Percentiles rank a stretch among this genome's conserved stretches.
phyloP scores from a whole-genome alignment of 1,139 yeast species.

The Saccharomyces hybrid region DNA sequence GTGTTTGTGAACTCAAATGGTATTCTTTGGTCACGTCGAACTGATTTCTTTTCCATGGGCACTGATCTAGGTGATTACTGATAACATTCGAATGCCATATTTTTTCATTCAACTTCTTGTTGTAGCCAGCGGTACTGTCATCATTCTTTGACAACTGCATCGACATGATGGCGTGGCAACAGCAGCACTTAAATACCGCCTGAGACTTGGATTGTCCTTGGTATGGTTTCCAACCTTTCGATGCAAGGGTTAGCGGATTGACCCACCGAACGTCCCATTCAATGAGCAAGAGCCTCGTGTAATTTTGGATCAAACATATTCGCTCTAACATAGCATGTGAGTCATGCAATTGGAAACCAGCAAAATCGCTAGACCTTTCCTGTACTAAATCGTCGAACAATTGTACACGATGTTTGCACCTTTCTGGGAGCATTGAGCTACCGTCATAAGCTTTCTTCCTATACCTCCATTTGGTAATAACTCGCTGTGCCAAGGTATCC shows the following conservation, averaged over 20 bases:
- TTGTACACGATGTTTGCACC: conserved; percentile 2
- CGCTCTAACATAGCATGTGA: conserved; percentile 8
- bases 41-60: conserved; percentile 14
- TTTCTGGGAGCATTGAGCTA: not conserved
- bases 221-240: conserved; percentile 16
- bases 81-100: conserved; percentile 8
- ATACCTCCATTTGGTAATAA: conserved; percentile 5
- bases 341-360: conserved; percentile 9
- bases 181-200: conserved; percentile 9
- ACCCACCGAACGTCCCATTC: conserved; percentile 17
- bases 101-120: conserved; percentile 4
- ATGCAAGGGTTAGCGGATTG: conserved; percentile 16
- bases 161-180: conserved; percentile 12
- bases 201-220: conserved; percentile 1
- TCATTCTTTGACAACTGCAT: conserved; percentile 7
- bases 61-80: conserved; percentile 7
- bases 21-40: conserved; percentile 12
- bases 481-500: not conserved
- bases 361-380: conserved; percentile 3
- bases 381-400: conserved; percentile 11
- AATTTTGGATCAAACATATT: conserved; percentile 7
- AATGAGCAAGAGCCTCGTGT: conserved; percentile 7
- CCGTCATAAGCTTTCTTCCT: not conserved
- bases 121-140: not conserved
- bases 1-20: conserved; percentile 10